These are phyloP conservation scores for Solanum hybrid DNA, from an alignment of 305 asterid species.

Conservation along the genomic window DNA sequence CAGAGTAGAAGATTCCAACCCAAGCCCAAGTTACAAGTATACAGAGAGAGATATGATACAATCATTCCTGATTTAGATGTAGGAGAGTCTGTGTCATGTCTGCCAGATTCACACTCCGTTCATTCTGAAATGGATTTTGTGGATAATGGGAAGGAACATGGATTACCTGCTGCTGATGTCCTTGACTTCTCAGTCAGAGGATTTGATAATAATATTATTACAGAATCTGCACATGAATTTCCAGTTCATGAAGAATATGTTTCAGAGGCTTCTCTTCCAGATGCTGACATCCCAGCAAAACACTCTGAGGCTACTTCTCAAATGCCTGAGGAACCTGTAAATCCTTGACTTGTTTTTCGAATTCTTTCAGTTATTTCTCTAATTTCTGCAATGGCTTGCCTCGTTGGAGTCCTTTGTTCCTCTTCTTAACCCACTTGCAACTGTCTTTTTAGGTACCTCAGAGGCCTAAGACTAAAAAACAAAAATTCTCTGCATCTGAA, in stretches of 20 bases:
- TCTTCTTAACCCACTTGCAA: conserved; percentile 1
- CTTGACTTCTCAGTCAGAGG: conserved; percentile 43
- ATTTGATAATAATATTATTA: conserved; percentile 19
- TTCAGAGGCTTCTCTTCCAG: conserved; percentile 27
- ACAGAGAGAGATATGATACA: conserved; percentile 15
- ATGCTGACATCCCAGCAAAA: conserved; percentile 19
- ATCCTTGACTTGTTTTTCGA: conserved; percentile 1
- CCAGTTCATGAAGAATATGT: conserved; percentile 32
- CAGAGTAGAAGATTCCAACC: conserved; percentile 41
- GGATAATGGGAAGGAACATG: conserved; percentile 26
- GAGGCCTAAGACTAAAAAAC: conserved; percentile 34
- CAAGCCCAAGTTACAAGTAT: conserved; percentile 32
- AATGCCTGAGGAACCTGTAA: conserved; percentile 45
- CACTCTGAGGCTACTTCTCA: conserved; percentile 29
- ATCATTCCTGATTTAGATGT: conserved; percentile 11
- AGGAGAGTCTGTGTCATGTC: conserved; percentile 15
- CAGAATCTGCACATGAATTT: conserved; percentile 31
- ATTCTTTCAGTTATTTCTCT: not conserved
- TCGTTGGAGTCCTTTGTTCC: not conserved
- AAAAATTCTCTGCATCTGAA: conserved; percentile 15
- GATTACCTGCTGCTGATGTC: conserved; percentile 30
- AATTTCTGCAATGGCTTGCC: not conserved
- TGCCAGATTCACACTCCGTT: conserved; percentile 16
- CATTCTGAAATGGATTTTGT: conserved; percentile 25
- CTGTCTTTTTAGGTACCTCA: conserved; percentile 34